A percentile compares a stretch with the other conserved stretches of the same genome.
These are phyloP conservation scores for Galeopsis tetrahit DNA, from an alignment of 257 asterid species.

Conservation along the genomic window DNA sequence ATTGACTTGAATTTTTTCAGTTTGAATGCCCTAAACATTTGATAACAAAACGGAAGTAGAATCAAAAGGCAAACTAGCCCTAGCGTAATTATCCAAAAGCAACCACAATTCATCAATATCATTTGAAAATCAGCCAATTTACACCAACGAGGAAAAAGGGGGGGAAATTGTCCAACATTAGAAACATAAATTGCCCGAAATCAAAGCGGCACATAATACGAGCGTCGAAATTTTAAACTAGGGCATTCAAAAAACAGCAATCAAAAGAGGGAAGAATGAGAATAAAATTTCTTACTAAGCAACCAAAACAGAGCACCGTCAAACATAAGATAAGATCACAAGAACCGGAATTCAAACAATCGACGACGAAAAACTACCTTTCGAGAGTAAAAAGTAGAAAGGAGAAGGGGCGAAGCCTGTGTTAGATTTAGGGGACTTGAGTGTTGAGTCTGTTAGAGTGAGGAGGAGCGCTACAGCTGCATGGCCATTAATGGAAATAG, in stretches of 20 bases:
- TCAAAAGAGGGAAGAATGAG: not conserved
- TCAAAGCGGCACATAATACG: not conserved
- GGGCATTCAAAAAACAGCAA: not conserved
- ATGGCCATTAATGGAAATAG: slow-evolving; percentile 11
- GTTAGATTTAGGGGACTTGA: not conserved
- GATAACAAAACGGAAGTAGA: not conserved
- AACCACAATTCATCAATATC: slow-evolving; percentile 7
- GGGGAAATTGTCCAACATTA: not conserved
- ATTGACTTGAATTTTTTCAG: not conserved
- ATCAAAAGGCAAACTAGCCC: not conserved
- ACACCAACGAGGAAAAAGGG: not conserved
- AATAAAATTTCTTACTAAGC: not conserved
- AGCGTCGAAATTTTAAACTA: not conserved
- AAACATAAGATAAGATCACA: not conserved
- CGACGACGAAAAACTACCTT: not conserved
- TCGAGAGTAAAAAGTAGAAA: not conserved
- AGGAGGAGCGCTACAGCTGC: slow-evolving; percentile 22
- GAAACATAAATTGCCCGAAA: not conserved
- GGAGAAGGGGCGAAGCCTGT: not conserved
- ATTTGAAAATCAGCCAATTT: not conserved
- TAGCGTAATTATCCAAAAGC: not conserved
- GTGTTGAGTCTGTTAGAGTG: not conserved
- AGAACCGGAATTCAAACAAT: not conserved
- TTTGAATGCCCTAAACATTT: not conserved
- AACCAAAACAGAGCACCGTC: slow-evolving; percentile 12